These are phyloP conservation scores for Butyriboletus loyo DNA, from an alignment of 768 basidiomycete species.

Conservation along the genomic window DNA sequence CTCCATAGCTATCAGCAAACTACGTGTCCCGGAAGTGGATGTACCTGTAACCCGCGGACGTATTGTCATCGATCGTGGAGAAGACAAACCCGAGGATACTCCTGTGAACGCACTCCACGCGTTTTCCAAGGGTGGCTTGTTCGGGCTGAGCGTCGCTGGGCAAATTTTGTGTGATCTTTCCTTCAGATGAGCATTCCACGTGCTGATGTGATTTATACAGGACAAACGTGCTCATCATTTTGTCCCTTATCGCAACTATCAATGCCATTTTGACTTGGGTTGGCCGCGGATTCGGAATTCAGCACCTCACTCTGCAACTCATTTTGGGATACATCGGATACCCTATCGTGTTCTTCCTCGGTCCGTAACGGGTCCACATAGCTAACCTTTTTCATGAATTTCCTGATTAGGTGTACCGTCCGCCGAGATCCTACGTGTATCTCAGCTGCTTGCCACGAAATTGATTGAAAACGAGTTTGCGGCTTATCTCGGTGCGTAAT, in stretches of 20 bases:
- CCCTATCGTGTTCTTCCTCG: conserved; percentile 77
- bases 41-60: conserved; percentile 83
- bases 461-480: conserved; percentile 86
- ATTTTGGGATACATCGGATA: conserved; percentile 87
- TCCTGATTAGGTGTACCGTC: conserved; percentile 60
- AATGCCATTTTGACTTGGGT: conserved; percentile 89
- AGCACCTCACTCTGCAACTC: conserved; percentile 78
- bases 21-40: conserved; percentile 80
- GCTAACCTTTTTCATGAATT: conserved; percentile 2
- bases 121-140: conserved; percentile 80
- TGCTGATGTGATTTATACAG: conserved; percentile 33
- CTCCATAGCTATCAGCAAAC: conserved; percentile 87
- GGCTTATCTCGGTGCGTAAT: conserved; percentile 51
- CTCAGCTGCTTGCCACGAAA: conserved; percentile 81
- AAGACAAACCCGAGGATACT: conserved; percentile 44
- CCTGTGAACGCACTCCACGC: conserved; percentile 86
- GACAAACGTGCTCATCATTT: conserved; percentile 80
- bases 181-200: not conserved
- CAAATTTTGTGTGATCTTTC: conserved; percentile 65
- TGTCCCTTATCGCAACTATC: conserved; percentile 76
- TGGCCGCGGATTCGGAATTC: conserved; percentile 81
- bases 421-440: conserved; percentile 75
- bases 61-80: conserved; percentile 79
- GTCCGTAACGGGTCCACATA: conserved; percentile 15
- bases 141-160: conserved; percentile 83